phyloP scores from a whole-genome alignment of 1,284 basidiomycete genomes.

The Ustilago cynodontis region DNA sequence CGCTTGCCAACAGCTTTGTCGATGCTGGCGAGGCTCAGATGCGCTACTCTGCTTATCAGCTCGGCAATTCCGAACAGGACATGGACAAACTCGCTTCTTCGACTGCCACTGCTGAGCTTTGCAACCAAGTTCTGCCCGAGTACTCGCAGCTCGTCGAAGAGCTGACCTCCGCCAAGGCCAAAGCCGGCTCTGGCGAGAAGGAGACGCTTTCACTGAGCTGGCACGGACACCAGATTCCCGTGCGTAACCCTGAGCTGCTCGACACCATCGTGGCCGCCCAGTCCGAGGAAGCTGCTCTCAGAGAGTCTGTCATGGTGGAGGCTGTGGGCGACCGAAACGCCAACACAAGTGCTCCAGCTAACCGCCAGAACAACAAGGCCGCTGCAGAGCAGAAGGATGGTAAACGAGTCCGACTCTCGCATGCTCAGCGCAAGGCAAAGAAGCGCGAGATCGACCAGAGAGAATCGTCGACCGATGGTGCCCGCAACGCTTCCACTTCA shows the following conservation, averaged over 20 bases:
- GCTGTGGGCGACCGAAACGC: slow-evolving; percentile 27
- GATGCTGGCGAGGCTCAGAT: slow-evolving; percentile 92
- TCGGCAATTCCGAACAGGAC: slow-evolving; percentile 77
- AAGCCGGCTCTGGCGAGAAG: slow-evolving; percentile 51
- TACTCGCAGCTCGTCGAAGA: slow-evolving; percentile 76
- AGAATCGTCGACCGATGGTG: slow-evolving; percentile 28
- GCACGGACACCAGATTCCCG: slow-evolving; percentile 85
- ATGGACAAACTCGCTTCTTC: slow-evolving; percentile 84
- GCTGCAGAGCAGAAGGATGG: slow-evolving; percentile 17
- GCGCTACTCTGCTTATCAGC: slow-evolving; percentile 89
- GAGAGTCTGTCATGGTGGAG: slow-evolving; percentile 66
- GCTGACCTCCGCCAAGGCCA: slow-evolving; percentile 70
- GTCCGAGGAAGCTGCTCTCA: slow-evolving; percentile 75
- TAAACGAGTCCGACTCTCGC: slow-evolving; percentile 58
- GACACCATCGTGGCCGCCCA: slow-evolving; percentile 86
- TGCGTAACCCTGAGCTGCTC: slow-evolving; percentile 91
- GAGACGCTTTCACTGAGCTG: slow-evolving; percentile 78
- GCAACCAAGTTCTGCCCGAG: slow-evolving; percentile 76
- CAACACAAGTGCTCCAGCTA: slow-evolving; percentile 3
- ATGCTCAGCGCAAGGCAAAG: slow-evolving; percentile 65
- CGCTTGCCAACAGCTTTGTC: slow-evolving; percentile 84
- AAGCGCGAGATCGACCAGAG: slow-evolving; percentile 51
- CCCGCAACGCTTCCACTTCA: slow-evolving; percentile 33
- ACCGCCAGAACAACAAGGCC: slow-evolving; percentile 22
- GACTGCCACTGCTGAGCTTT: slow-evolving; percentile 74